A percentile compares a stretch with the other conserved stretches of the same genome.
Conservation (phyloP, 2,329 filamentous ascomycete species). For the Thelonectria rubi region DNA sequence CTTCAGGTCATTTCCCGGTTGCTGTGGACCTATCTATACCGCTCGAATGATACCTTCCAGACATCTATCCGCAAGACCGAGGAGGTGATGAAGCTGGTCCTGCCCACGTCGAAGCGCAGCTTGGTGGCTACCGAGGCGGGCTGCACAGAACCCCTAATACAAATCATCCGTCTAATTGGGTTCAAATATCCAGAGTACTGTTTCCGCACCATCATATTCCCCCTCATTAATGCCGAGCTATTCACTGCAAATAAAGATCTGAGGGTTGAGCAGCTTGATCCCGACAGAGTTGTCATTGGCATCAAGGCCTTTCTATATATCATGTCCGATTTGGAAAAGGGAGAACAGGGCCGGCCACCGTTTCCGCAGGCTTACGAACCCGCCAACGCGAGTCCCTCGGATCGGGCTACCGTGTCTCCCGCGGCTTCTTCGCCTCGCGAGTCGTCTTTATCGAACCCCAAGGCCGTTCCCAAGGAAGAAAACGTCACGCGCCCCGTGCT, state of each 20-base stretch:
- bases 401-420: conserved; percentile 58
- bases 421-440: conserved; percentile 49
- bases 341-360: conserved; percentile 78
- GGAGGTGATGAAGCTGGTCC: conserved; percentile 84
- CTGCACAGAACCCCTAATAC: conserved; percentile 90
- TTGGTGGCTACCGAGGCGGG: conserved; percentile 83
- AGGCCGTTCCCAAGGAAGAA: conserved; percentile 61
- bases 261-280: conserved; percentile 91
- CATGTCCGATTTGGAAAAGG: conserved; percentile 90
- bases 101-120: conserved; percentile 82
- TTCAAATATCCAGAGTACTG: conserved; percentile 94
- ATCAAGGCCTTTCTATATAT: conserved; percentile 94
- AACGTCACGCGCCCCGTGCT: conserved; percentile 72
- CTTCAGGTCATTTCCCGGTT: conserved; percentile 90
- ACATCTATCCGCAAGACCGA: conserved; percentile 82
- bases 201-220: conserved; percentile 92
- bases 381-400: conserved; percentile 49
- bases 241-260: conserved; percentile 80
- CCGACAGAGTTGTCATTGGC: conserved; percentile 96
- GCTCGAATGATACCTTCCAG: conserved; percentile 75
- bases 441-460: conserved; percentile 38
- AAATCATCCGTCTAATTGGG: conserved; percentile 93
- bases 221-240: conserved; percentile 90
- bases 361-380: conserved; percentile 77
- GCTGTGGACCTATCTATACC: conserved; percentile 94